Percentiles rank a stretch among this genome's conserved stretches.
These are phyloP conservation scores for Globisporangium irregulare DNA, from an alignment of 352 stramenopile genomes.

Conservation along the genomic window DNA sequence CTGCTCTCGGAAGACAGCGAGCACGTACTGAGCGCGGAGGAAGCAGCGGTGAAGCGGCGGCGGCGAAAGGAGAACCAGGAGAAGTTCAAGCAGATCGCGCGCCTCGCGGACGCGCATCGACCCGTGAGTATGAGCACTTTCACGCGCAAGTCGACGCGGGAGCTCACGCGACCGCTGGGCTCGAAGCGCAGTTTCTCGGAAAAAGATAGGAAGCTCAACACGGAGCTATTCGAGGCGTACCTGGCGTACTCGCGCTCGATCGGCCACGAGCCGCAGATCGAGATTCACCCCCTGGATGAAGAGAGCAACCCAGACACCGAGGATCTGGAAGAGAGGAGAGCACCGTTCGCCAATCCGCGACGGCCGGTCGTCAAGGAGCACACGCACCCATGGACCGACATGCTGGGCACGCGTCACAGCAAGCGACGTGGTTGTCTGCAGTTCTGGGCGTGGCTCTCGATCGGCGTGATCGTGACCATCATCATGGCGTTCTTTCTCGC, in stretches of 20 bases:
- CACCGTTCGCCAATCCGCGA: constrained; percentile 41
- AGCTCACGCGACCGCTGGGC: constrained; percentile 14
- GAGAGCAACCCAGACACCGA: constrained; percentile 44
- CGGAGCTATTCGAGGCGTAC: constrained; percentile 93
- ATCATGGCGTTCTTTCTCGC: constrained; percentile 32
- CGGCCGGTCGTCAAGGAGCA: constrained; percentile 29
- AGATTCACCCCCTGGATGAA: constrained; percentile 81
- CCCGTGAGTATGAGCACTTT: constrained; percentile 52
- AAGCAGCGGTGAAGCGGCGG: constrained; percentile 14
- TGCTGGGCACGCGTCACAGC: constrained; percentile 45
- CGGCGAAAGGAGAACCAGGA: constrained; percentile 44
- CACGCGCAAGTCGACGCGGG: constrained; percentile 25
- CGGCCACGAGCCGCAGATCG: constrained; percentile 76
- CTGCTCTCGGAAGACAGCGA: constrained; percentile 12
- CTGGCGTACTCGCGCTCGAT: constrained; percentile 92
- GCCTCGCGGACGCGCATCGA: constrained; percentile 52
- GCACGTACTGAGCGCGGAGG: background rate
- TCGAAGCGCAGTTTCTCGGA: constrained; percentile 63
- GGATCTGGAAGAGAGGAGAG: constrained; percentile 15
- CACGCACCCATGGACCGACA: constrained; percentile 43
- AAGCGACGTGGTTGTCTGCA: constrained; percentile 31
- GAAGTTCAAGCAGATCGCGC: constrained; percentile 53
- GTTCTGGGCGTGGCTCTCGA: constrained; percentile 31
- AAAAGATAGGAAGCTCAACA: constrained; percentile 77
- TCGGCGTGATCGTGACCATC: constrained; percentile 35